Conservation (phyloP, 2,329 filamentous ascomycete genomes). For the Ophiostoma sp. region DNA sequence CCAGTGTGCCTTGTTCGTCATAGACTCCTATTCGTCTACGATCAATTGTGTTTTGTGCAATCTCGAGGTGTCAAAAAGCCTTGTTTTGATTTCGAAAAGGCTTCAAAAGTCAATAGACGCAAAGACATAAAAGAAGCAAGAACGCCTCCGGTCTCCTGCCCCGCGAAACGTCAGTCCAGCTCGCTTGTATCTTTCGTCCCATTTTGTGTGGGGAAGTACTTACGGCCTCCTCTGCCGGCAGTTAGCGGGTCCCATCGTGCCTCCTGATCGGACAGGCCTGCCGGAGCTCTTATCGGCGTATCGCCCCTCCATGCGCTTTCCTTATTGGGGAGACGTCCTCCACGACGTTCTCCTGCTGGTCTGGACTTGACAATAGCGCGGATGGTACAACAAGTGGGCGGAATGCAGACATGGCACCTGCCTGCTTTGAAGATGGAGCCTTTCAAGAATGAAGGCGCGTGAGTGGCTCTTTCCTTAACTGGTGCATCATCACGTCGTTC, state of each 20-base stretch:
- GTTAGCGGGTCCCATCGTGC: neutral
- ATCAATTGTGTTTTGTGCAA: neutral
- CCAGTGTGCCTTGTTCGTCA: neutral
- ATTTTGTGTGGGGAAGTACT: neutral
- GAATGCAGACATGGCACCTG: neutral
- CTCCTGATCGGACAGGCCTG: constrained; percentile 24
- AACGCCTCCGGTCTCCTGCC: constrained; percentile 4
- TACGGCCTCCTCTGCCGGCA: neutral
- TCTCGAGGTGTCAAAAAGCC: neutral
- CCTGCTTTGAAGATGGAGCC: neutral
- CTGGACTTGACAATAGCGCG: neutral
- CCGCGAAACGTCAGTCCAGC: constrained; percentile 1
- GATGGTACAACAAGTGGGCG: neutral
- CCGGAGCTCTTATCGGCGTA: constrained; percentile 25
- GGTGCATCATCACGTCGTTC: neutral
- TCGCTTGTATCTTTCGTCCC: neutral
- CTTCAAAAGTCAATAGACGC: neutral
- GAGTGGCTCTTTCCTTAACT: neutral
- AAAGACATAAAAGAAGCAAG: neutral
- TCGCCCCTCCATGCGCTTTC: constrained; percentile 11
- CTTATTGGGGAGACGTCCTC: neutral
- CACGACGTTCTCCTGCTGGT: no score
- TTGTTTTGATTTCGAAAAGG: neutral
- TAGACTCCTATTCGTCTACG: neutral
- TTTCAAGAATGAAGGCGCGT: neutral